Percentiles rank a stretch among this genome's conserved stretches.
Conservation (phyloP, 805 yeast genomes). For the Saccharomycopsis sp. region DNA sequence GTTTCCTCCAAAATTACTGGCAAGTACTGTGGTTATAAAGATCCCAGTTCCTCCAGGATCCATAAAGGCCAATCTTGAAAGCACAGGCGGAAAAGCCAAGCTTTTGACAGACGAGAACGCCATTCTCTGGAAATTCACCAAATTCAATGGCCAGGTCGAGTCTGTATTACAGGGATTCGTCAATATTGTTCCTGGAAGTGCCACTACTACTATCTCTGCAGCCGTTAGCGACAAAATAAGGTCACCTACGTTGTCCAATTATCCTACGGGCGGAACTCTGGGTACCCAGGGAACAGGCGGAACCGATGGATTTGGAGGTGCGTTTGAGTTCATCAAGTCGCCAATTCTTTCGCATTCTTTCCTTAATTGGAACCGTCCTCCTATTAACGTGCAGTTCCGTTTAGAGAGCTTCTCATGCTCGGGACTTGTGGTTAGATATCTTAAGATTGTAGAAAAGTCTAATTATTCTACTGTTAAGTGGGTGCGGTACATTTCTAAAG, state of each 20-base stretch:
- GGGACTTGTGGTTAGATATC: constrained; percentile 66
- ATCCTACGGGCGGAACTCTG: not conserved
- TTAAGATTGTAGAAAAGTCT: constrained; percentile 54
- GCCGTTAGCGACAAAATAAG: not conserved
- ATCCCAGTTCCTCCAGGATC: constrained; percentile 68
- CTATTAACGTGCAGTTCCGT: constrained; percentile 62
- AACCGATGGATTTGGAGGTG: not conserved
- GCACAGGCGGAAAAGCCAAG: constrained; percentile 60
- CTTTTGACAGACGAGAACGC: constrained; percentile 59
- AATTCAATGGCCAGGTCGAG: constrained; percentile 62
- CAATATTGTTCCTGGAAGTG: constrained; percentile 37
- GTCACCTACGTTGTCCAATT: not conserved
- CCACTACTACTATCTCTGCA: constrained; percentile 19
- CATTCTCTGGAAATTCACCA: constrained; percentile 64
- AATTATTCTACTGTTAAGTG: constrained; percentile 74
- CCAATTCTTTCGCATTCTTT: constrained; percentile 4
- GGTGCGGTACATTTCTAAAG: constrained; percentile 72
- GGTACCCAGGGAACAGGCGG: not conserved
- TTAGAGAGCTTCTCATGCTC: constrained; percentile 72
- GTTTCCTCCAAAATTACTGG: constrained; percentile 50
- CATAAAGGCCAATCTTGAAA: constrained; percentile 39
- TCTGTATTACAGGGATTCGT: constrained; percentile 45
- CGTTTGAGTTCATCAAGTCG: not conserved
- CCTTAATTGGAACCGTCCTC: constrained; percentile 62
- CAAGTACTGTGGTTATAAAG: constrained; percentile 54